Evolutionary conservation across 805 yeast species (phyloP), one percentile per base, ranked within the genome.

Genomic region (Blastobotrys mokoenaii): DNA sequence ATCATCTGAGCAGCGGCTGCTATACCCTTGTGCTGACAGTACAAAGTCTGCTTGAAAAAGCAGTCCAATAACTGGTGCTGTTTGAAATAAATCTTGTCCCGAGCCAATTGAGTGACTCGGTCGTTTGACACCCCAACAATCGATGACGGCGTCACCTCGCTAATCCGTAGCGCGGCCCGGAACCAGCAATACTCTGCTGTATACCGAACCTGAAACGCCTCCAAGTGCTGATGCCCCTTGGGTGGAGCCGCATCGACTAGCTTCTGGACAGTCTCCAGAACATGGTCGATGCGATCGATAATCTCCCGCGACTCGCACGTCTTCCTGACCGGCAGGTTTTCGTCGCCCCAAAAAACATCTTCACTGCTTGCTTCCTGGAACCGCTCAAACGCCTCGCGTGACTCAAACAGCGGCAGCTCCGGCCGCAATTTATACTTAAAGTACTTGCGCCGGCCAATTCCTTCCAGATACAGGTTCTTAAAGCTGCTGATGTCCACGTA

Each of bases 361-460:
- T 34, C 38, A 11, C 9, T 5, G 5, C n/a, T 16, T 5, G 42
- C 42, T 14, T 40, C 42, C 12, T 25, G 33, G 22, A n/a, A 40
- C 35, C 12, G 16, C 5, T 40, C 42, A 12, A 30, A 27, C 11
- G 18, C 35, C 12, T n/a, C 10, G n/a, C 29, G n/a, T 6, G 42
- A n/a, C 10, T 14, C 18, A 16, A 40, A 40, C 18, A 40, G 20
- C 18, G 18, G 16, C 18, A 17, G 33, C 16, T 25, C 14, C 20
- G 17, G 4, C 9, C 14, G 18, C 12, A 34, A 9, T 6, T 14
- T 29, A 14, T 27, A 40, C 20, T 20, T 25, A 22, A 27, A 16
- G 34, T 40, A 40, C 30, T 27, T 25, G 12, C 32, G 33, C 14
- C 31, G 34, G 9, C 42, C 42, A 27, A 40, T 40, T 9, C 35